Percentiles rank a stretch among this genome's conserved stretches.
Evolutionary conservation across 202 grass and related monocot species (phyloP).

Genomic region (Eragrostis tef): DNA sequence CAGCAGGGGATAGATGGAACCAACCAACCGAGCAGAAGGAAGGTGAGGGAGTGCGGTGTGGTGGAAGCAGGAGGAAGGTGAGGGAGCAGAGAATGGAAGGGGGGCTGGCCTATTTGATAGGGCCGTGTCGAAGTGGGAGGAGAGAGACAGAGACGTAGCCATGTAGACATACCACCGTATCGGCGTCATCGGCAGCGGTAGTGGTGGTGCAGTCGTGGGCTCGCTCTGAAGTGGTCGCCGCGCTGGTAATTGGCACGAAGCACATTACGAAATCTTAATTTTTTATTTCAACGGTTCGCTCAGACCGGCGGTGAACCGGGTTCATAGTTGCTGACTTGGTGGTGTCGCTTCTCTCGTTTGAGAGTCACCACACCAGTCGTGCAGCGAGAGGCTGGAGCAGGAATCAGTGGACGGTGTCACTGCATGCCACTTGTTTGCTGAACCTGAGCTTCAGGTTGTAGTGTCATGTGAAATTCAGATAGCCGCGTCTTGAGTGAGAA

Average conservation of each 20-base stretch:
- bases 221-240: constrained; percentile 30
- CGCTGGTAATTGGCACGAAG: constrained; percentile 15
- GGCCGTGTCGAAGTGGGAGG: constrained; percentile 26
- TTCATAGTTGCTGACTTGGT: neutral
- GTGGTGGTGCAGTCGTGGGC: constrained; percentile 24
- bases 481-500: too few species aligned
- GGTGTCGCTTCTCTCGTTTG: neutral
- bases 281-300: constrained; percentile 17
- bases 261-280: neutral
- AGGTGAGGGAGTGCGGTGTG: constrained; percentile 28
- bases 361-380: neutral
- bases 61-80: constrained; percentile 27
- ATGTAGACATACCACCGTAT: constrained; percentile 42
- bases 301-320: neutral
- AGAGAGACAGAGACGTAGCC: constrained; percentile 46
- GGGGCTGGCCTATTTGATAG: constrained; percentile 24
- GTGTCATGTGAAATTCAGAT: neutral
- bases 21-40: neutral
- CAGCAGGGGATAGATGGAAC: neutral
- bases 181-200: constrained; percentile 32
- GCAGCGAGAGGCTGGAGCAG: neutral
- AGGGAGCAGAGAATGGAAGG: constrained; percentile 26
- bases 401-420: too few species aligned
- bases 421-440: neutral
- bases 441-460: neutral